Conservation (phyloP, 192 early-diverging fungal genomes). For the Gigaspora rosea region DNA sequence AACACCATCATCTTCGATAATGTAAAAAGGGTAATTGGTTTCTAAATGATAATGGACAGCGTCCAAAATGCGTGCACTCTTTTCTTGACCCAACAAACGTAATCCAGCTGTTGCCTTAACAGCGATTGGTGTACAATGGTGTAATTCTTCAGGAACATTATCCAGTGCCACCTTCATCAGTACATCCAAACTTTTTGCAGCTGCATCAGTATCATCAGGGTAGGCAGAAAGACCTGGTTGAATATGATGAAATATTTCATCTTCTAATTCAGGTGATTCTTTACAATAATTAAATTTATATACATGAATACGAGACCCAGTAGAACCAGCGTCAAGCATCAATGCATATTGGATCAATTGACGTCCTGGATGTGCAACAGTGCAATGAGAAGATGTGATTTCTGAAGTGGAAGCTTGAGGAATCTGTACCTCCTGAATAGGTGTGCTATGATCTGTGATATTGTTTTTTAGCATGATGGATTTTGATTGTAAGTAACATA, state of each 20-base stretch:
- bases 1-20: slow-evolving; percentile 71
- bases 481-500: background rate
- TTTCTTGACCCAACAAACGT: slow-evolving; percentile 69
- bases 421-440: background rate
- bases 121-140: slow-evolving; percentile 84
- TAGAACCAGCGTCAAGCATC: slow-evolving; percentile 96
- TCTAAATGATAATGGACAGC: slow-evolving; percentile 69
- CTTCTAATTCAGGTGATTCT: slow-evolving; percentile 75
- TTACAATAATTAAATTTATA: slow-evolving; percentile 97
- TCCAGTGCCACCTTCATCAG: slow-evolving; percentile 77
- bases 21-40: slow-evolving; percentile 79
- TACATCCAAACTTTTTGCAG: slow-evolving; percentile 78
- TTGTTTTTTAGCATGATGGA: background rate
- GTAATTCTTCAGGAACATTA: slow-evolving; percentile 67
- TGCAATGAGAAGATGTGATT: slow-evolving; percentile 56
- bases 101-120: slow-evolving; percentile 97
- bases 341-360: slow-evolving; percentile 88
- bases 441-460: background rate
- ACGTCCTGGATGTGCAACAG: slow-evolving; percentile 60
- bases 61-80: slow-evolving; percentile 74
- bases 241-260: slow-evolving; percentile 84
- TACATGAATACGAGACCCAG: slow-evolving; percentile 95
- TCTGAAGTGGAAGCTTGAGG: background rate
- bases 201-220: slow-evolving; percentile 67
- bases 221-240: slow-evolving; percentile 85